Conservation (phyloP, 2,329 filamentous ascomycete species). For the Lecanicillium sp. region DNA sequence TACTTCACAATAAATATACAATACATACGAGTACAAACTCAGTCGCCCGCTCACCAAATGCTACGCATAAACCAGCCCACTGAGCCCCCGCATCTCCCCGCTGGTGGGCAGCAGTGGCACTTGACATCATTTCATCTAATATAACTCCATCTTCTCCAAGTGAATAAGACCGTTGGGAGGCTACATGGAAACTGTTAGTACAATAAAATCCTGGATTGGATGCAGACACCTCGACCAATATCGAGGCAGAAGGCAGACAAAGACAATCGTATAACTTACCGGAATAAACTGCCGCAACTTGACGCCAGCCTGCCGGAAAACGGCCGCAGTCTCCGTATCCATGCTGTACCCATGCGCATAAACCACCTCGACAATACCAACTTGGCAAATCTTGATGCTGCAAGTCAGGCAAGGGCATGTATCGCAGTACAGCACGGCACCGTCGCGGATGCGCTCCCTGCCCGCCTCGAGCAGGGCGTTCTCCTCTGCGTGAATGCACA, state of each 20-base stretch:
- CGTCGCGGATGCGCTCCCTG: conserved; percentile 77
- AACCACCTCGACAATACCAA: conserved; percentile 91
- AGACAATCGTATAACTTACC: conserved; percentile 44
- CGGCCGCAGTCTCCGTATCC: conserved; percentile 73
- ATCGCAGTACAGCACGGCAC: conserved; percentile 83
- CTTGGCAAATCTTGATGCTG: conserved; percentile 96
- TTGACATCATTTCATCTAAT: conserved; percentile 12
- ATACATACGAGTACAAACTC: too few species aligned
- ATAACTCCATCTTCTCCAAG: conserved; percentile 44
- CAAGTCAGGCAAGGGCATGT: conserved; percentile 96
- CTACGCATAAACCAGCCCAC: too few species aligned
- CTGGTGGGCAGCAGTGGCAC: too few species aligned
- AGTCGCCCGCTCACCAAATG: too few species aligned
- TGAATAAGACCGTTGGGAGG: conserved; percentile 58
- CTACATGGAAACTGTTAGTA: conserved; percentile 35
- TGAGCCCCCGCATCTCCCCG: too few species aligned
- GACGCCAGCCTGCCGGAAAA: conserved; percentile 79
- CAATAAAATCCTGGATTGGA: too few species aligned
- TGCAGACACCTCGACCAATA: too few species aligned
- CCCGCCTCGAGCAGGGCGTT: conserved; percentile 94
- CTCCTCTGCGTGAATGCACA: conserved; percentile 97
- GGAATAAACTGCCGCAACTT: conserved; percentile 80
- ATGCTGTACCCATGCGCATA: conserved; percentile 93
- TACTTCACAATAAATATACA: too few species aligned
- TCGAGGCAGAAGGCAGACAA: too few species aligned